These are phyloP conservation scores for Colletotrichum somersetense DNA, from an alignment of 2,329 filamentous ascomycete species.

Conservation along the genomic window DNA sequence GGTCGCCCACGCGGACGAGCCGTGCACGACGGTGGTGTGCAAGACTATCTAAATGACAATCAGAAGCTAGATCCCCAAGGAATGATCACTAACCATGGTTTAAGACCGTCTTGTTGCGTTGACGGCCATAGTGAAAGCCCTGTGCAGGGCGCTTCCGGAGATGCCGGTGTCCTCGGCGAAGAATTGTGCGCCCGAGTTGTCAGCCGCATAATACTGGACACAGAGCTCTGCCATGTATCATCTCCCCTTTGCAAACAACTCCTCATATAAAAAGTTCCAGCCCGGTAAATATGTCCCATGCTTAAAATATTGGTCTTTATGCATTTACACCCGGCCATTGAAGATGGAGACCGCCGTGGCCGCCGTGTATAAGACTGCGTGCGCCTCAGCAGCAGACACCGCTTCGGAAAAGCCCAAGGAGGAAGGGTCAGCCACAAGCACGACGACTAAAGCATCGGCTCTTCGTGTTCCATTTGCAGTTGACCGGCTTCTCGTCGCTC, in stretches of 20 bases:
- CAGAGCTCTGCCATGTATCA: background rate
- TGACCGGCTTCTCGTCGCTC: background rate
- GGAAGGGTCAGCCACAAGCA: fast-evolving
- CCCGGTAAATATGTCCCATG: background rate
- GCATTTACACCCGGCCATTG: background rate
- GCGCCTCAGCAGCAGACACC: background rate
- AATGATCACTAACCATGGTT: fast-evolving
- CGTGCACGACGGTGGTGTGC: background rate
- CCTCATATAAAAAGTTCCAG: background rate
- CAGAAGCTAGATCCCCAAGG: background rate
- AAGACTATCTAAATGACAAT: background rate
- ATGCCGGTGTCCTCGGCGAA: background rate
- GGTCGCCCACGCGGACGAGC: too few relatives aligned
- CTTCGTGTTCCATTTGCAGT: background rate
- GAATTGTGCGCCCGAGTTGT: background rate
- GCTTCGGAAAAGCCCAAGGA: background rate
- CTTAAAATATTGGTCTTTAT: background rate
- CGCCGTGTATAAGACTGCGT: background rate
- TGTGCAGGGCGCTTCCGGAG: too few relatives aligned
- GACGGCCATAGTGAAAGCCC: background rate
- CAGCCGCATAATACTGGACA: background rate
- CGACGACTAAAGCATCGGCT: background rate
- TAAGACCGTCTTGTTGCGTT: background rate
- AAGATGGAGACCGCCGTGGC: background rate
- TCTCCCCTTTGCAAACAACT: background rate